These are phyloP conservation scores for Gossypium mustelinum DNA, from an alignment of 345 rosid species.

Conservation along the genomic window DNA sequence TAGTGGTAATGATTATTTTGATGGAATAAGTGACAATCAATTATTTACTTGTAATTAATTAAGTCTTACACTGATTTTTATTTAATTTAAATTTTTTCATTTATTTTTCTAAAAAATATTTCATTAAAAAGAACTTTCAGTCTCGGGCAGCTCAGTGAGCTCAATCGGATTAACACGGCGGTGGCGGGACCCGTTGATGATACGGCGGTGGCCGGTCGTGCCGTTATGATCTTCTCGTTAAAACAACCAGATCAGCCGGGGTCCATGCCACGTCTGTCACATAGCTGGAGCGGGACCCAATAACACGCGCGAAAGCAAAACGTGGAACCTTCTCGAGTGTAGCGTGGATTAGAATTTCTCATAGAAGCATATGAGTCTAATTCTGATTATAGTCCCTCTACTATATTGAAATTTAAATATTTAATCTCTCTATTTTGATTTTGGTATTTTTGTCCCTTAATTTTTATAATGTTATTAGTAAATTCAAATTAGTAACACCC, in stretches of 20 bases:
- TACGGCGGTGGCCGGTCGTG: not conserved
- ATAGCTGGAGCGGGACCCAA: not conserved
- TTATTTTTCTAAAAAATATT: not conserved
- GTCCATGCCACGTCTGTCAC: slow-evolving; percentile 9
- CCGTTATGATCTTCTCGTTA: not conserved
- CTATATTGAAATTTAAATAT: too few relatives aligned
- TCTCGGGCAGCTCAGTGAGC: not conserved
- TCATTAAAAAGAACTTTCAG: not conserved
- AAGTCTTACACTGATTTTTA: too few relatives aligned
- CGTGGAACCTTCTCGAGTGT: slow-evolving; percentile 27
- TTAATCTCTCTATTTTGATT: too few relatives aligned
- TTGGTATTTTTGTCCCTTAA: too few relatives aligned
- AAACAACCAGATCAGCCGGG: slow-evolving; percentile 4
- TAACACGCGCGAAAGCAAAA: not conserved
- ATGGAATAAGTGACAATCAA: too few relatives aligned
- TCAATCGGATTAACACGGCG: not conserved
- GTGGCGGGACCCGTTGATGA: not conserved
- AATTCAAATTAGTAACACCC: too few relatives aligned
- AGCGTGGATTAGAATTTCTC: not conserved
- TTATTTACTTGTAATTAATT: too few relatives aligned
- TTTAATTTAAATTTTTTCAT: too few relatives aligned
- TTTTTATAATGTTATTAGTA: too few relatives aligned
- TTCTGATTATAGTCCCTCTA: too few relatives aligned
- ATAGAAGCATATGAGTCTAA: not conserved
- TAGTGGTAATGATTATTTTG: too few relatives aligned